Evolutionary conservation across 169 alveolate genomes (phyloP).

Genomic region (Babesia bovis): DNA sequence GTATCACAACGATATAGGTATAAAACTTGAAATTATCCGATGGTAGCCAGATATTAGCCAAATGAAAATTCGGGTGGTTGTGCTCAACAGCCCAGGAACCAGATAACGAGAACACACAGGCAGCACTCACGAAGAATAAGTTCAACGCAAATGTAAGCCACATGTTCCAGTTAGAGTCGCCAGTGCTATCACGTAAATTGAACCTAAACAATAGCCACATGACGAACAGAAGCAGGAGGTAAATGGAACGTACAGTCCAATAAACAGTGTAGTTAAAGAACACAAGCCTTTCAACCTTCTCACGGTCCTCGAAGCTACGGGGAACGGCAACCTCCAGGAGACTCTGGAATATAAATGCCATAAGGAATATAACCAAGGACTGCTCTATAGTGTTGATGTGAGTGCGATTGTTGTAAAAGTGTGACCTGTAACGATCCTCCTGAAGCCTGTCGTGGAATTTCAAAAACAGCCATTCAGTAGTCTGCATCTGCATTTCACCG

Average conservation of each 20-base stretch:
- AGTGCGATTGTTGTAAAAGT: conserved; percentile 82
- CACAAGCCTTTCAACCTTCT: conserved; percentile 63
- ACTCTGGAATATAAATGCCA: conserved; percentile 84
- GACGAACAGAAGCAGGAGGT: conserved; percentile 77
- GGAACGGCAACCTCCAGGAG: conserved; percentile 78
- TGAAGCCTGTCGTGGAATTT: conserved; percentile 80
- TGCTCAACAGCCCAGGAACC: conserved; percentile 77
- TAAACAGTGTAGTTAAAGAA: conserved; percentile 70
- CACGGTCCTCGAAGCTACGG: conserved; percentile 69
- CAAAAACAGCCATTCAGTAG: conserved; percentile 73
- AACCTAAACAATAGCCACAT: conserved; percentile 85
- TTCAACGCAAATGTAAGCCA: conserved; percentile 81
- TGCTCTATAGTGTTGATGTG: conserved; percentile 84
- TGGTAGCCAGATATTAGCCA: conserved; percentile 76
- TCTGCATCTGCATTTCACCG: conserved; percentile 47
- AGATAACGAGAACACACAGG: conserved; percentile 82
- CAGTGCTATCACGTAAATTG: conserved; percentile 52
- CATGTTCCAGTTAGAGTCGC: conserved; percentile 60
- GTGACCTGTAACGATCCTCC: conserved; percentile 83
- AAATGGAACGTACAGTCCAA: conserved; percentile 86
- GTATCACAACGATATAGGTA: conserved; percentile 80
- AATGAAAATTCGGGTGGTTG: conserved; percentile 6
- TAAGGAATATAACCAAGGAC: conserved; percentile 81
- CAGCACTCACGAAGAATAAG: conserved; percentile 79
- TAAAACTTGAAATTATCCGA: conserved; percentile 81